These are phyloP conservation scores for Salix exigua DNA, from an alignment of 345 rosid species.

Conservation along the genomic window DNA sequence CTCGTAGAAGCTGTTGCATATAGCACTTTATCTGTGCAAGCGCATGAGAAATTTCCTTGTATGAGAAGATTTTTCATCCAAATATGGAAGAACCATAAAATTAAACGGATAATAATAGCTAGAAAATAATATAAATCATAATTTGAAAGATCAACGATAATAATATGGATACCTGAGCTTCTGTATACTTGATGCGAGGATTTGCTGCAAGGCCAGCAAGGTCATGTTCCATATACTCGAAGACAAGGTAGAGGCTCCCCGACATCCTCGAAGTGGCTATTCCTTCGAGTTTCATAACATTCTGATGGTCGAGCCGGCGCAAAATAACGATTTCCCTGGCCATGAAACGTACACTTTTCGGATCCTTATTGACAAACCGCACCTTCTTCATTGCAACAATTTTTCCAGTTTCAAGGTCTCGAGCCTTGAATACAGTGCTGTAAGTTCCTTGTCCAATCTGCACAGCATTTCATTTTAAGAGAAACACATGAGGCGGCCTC, in stretches of 20 bases:
- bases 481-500: neutral
- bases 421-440: conserved; percentile 73
- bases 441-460: conserved; percentile 98
- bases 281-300: conserved; percentile 79
- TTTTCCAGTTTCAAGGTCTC: conserved; percentile 65
- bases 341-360: conserved; percentile 89
- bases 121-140: too few species aligned
- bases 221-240: conserved; percentile 96
- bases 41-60: neutral
- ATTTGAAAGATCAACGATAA: too few species aligned
- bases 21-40: conserved; percentile 68
- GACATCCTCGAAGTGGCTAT: conserved; percentile 79
- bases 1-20: conserved; percentile 66
- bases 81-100: neutral
- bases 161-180: conserved; percentile 54
- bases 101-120: neutral
- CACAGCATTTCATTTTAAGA: conserved; percentile 10
- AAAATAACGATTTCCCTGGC: conserved; percentile 82
- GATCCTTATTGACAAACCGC: conserved; percentile 79
- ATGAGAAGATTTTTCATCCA: neutral
- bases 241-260: conserved; percentile 70
- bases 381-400: conserved; percentile 94
- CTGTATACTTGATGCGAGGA: conserved; percentile 73
- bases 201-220: conserved; percentile 76
- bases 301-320: conserved; percentile 81